These are phyloP conservation scores for Linaria vulgaris DNA, from an alignment of 257 asterid species.

Conservation along the genomic window DNA sequence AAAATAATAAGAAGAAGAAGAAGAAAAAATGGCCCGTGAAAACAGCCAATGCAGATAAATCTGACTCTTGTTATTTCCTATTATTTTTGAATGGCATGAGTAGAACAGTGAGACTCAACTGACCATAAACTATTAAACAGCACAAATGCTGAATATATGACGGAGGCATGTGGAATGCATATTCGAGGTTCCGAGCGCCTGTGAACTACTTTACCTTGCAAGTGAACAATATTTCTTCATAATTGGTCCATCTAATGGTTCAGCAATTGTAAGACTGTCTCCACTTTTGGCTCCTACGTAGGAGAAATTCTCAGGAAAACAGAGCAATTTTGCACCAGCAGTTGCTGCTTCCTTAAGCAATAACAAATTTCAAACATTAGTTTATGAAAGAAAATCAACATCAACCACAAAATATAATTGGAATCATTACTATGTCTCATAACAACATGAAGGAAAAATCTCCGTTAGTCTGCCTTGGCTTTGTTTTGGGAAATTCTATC, in stretches of 20 bases:
- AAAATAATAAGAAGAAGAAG: too few relatives aligned
- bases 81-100: not conserved
- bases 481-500: not conserved
- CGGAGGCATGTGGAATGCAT: not conserved
- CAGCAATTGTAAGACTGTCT: constrained; percentile 75
- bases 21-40: too few relatives aligned
- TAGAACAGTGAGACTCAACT: not conserved
- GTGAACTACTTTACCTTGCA: constrained; percentile 50
- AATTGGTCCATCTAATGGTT: constrained; percentile 81
- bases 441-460: not conserved
- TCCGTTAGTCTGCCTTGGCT: not conserved
- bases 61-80: not conserved
- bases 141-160: not conserved
- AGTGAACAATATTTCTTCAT: constrained; percentile 72
- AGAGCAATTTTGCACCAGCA: constrained; percentile 87
- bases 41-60: not conserved
- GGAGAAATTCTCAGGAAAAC: constrained; percentile 95
- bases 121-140: not conserved
- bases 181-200: too few relatives aligned
- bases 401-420: not conserved
- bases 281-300: constrained; percentile 69
- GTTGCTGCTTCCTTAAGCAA: constrained; percentile 68
- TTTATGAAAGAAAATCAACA: constrained; percentile 4
- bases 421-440: not conserved
- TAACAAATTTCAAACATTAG: constrained; percentile 22